Base-by-base conservation (phyloP, 768 basidiomycete genomes). In the Albatrellus ellisii region DNA sequence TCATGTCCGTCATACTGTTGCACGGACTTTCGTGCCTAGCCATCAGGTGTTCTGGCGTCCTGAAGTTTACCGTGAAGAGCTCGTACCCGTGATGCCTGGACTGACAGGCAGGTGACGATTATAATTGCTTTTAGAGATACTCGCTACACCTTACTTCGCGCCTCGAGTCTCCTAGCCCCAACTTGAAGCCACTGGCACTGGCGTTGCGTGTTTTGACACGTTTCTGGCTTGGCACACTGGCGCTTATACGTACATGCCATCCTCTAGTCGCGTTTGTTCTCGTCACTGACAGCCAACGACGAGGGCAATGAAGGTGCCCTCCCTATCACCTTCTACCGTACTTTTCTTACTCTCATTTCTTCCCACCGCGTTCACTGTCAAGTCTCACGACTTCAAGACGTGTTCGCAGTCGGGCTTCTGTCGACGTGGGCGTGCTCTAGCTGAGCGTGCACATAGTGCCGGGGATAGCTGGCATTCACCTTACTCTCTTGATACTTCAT, bases 371-470 rank as follows among this genome's bases (percentile, higher is more conserved):
- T 51, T 70, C 22, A 75, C 80, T 26, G 75, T 86, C 62, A 86
- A 86, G 64, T 64, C 69, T 15, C 71, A 81, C 45, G 89, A 97
- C 61, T 99, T 92, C 72, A 97, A 95, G 62, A 88, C 77, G 44
- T 98, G 95, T 56, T 69, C 72, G n/a, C 88, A 98, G 60, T 75
- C 89, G 0, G 91, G 86, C 15, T 98, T 99, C 62, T 98, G 95
- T 66, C 75, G 87, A n/a, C 63, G 82, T 34, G 89, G 91, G 39
- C 78, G 94, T 36, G 84, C 82, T 0, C 74, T 99, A 34, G 74
- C 89, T 44, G 65, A 71, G 7, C 76, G 88, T 36, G 83, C 87
- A 4, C 65, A 65, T 29, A 73, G 73, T 41, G 67, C 70, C 6
- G 60, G 61, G 24, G 58, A 65, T 10, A 59, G 67, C 4, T 97